phyloP scores from a whole-genome alignment of 1,139 yeast species.

The Diutina ranongensis region DNA sequence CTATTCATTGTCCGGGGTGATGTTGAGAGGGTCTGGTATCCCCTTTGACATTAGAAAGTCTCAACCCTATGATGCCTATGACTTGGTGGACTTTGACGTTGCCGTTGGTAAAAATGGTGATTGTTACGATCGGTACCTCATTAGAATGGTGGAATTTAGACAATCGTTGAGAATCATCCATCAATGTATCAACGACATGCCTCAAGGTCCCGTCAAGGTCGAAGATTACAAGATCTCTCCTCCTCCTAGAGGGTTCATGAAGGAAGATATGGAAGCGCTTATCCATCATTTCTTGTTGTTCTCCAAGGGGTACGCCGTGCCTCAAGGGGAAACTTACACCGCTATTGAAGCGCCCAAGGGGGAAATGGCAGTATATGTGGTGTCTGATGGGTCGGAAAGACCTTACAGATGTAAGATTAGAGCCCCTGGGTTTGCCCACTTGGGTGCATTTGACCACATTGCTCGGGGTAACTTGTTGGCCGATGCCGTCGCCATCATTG shows the following conservation, averaged over 20 bases:
- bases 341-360: conserved; percentile 95
- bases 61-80: conserved; percentile 88
- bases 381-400: conserved; percentile 81
- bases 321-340: conserved; percentile 85
- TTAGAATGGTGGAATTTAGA: conserved; percentile 87
- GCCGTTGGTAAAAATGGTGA: conserved; percentile 86
- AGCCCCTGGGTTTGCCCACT: conserved; percentile 87
- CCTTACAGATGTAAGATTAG: conserved; percentile 90
- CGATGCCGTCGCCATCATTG: conserved; percentile 88
- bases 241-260: conserved; percentile 75
- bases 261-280: conserved; percentile 87
- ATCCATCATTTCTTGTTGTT: conserved; percentile 82
- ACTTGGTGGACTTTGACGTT: conserved; percentile 72
- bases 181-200: conserved; percentile 87
- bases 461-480: conserved; percentile 82
- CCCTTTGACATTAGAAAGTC: conserved; percentile 82
- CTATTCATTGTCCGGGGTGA: conserved; percentile 74
- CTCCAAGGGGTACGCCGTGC: conserved; percentile 84
- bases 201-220: conserved; percentile 85
- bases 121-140: conserved; percentile 81
- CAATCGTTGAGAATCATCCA: conserved; percentile 82
- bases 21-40: conserved; percentile 85
- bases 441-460: conserved; percentile 80
- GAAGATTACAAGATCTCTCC: conserved; percentile 82
- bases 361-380: conserved; percentile 87